Percentiles rank a stretch among this genome's conserved stretches.
Conservation (phyloP, 148 eudicot genomes). For the Fallopia convolvulus region DNA sequence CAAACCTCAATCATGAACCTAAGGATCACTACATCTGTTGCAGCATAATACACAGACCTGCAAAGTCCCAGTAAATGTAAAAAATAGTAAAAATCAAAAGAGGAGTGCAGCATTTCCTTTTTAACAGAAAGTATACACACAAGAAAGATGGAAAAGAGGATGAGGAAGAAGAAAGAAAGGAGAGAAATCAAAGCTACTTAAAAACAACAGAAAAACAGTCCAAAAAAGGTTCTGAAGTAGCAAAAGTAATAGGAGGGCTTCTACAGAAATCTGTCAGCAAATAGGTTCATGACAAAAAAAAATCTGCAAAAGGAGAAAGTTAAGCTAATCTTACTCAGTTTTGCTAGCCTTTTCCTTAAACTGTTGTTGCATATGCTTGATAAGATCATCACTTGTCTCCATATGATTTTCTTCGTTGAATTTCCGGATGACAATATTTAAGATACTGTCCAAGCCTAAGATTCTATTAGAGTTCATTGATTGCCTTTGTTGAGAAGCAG, state of each 20-base stretch:
- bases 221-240: background rate
- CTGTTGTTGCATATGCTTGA: slow-evolving; percentile 97
- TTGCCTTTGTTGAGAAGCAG: slow-evolving; percentile 74
- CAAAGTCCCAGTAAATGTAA: slow-evolving; percentile 33
- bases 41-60: slow-evolving; percentile 99
- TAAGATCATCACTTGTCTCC: slow-evolving; percentile 86
- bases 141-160: background rate
- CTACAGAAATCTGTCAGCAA: slow-evolving; percentile 2
- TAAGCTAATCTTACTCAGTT: slow-evolving; percentile 70
- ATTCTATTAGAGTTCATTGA: slow-evolving; percentile 71
- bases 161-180: background rate
- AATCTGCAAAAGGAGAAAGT: background rate
- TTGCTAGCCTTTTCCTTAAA: slow-evolving; percentile 98
- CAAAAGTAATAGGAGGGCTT: background rate
- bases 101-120: background rate
- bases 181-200: background rate
- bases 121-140: background rate
- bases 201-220: background rate
- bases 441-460: slow-evolving; percentile 83
- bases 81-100: slow-evolving; percentile 12
- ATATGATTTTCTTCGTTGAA: slow-evolving; percentile 65
- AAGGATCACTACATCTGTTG: slow-evolving; percentile 89
- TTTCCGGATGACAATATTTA: slow-evolving; percentile 88
- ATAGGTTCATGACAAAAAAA: background rate
- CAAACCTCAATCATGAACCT: slow-evolving; percentile 97